phyloP scores from a whole-genome alignment of 176 grass and related monocot species.

The Alopecurus myosuroides region DNA sequence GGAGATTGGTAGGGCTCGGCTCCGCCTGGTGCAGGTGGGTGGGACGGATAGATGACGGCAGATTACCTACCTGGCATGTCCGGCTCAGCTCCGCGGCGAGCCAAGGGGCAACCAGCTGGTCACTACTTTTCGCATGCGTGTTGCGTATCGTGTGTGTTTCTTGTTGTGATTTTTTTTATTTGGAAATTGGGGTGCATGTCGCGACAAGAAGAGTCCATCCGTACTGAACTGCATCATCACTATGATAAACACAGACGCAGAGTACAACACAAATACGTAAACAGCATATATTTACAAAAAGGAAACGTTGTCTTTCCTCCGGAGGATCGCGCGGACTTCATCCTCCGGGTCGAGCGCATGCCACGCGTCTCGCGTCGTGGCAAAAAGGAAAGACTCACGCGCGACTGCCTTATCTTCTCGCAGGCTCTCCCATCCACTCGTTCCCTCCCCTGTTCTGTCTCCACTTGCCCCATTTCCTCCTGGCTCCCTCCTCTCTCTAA shows the following conservation, averaged over 20 bases:
- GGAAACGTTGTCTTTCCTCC: no score
- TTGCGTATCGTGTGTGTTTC: background rate
- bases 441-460: no score
- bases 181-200: background rate
- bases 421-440: no score
- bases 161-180: background rate
- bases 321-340: no score
- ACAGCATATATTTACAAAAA: no score
- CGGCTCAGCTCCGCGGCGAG: conserved; percentile 16
- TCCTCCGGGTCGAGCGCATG: no score
- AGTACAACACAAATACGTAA: background rate
- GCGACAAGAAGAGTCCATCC: background rate
- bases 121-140: background rate
- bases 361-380: no score
- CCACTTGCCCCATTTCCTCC: no score
- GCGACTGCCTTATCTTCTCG: no score
- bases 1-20: conserved; percentile 8
- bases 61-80: conserved; percentile 24
- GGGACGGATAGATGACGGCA: conserved; percentile 26
- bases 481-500: no score
- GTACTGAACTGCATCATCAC: background rate
- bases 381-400: no score
- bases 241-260: background rate
- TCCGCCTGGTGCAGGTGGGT: background rate
- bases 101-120: conserved; percentile 17